These are phyloP conservation scores for Penicillium coprophilum DNA, from an alignment of 495 filamentous ascomycete genomes.

Conservation along the genomic window DNA sequence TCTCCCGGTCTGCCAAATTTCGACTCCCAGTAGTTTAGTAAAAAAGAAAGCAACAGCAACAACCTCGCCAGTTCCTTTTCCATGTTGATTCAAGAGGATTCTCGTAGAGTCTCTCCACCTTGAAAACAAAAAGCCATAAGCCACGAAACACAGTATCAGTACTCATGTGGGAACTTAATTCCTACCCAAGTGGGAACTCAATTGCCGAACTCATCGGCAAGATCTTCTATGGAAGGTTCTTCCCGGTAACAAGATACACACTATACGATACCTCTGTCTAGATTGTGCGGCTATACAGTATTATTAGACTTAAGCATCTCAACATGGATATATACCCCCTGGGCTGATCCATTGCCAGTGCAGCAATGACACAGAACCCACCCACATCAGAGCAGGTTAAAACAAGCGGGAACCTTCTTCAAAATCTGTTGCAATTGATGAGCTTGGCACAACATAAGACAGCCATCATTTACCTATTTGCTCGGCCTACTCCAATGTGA, in stretches of 20 bases:
- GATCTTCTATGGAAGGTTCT: neutral
- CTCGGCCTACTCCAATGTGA: no score
- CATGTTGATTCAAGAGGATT: neutral
- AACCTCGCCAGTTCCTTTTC: neutral
- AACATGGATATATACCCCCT: no score
- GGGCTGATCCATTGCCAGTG: no score
- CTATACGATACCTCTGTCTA: neutral
- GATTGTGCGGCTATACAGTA: neutral
- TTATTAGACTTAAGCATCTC: neutral
- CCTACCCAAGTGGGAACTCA: neutral
- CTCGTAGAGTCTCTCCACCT: neutral
- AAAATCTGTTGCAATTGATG: no score
- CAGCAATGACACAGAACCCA: no score
- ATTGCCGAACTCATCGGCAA: neutral
- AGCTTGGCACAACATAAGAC: no score
- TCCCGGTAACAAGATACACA: neutral
- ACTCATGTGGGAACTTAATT: neutral
- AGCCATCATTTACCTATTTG: no score
- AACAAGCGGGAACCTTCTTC: no score
- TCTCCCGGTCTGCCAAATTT: neutral
- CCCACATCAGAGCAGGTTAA: no score
- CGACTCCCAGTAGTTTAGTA: neutral
- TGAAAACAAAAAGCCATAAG: neutral
- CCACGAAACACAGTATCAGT: neutral
- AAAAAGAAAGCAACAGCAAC: neutral